A percentile compares a stretch with the other conserved stretches of the same genome.
These are phyloP conservation scores for Coniosporium tulheliwenetii DNA, from an alignment of 2,329 filamentous ascomycete genomes.

Conservation along the genomic window DNA sequence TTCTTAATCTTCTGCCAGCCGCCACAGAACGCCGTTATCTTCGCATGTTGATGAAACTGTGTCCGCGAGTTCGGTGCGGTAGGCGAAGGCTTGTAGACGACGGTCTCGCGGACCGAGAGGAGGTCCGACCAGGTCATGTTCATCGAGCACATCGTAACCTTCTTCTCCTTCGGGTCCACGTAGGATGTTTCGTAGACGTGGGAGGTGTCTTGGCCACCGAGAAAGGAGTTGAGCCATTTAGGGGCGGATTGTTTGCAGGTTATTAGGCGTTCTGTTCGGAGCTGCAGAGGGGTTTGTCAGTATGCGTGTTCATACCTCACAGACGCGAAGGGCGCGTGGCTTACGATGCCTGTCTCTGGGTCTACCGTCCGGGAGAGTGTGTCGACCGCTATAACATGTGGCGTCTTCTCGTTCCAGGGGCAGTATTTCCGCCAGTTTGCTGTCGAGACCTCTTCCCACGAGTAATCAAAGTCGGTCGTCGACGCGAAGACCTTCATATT, in stretches of 20 bases:
- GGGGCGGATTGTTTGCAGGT: slow-evolving; percentile 52
- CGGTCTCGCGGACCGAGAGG: slow-evolving; percentile 82
- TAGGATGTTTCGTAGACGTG: slow-evolving; percentile 94
- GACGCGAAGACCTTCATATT: slow-evolving; percentile 94
- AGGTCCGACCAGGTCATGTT: slow-evolving; percentile 91
- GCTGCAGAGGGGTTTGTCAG: slow-evolving; percentile 20
- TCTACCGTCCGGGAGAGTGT: slow-evolving; percentile 63
- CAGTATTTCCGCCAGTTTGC: slow-evolving; percentile 99
- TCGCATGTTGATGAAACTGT: slow-evolving; percentile 73
- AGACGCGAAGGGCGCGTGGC: slow-evolving; percentile 13
- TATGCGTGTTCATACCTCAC: slow-evolving; percentile 1
- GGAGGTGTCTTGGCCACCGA: slow-evolving; percentile 66
- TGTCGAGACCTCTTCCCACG: slow-evolving; percentile 94
- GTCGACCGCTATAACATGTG: slow-evolving; percentile 90
- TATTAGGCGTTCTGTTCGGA: slow-evolving; percentile 56
- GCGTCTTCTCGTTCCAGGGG: slow-evolving; percentile 97
- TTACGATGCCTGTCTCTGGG: slow-evolving; percentile 48
- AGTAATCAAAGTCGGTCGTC: slow-evolving; percentile 83
- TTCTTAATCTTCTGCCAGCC: slow-evolving; percentile 97
- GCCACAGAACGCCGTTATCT: slow-evolving; percentile 86
- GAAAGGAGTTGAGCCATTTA: slow-evolving; percentile 64
- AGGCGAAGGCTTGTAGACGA: slow-evolving; percentile 57
- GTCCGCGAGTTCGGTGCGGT: slow-evolving; percentile 42
- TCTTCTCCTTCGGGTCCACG: slow-evolving; percentile 68
- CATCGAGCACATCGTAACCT: slow-evolving; percentile 90